These are phyloP conservation scores for Sugiyamaella castrensis DNA, from an alignment of 1,139 yeast genomes.

Conservation along the genomic window DNA sequence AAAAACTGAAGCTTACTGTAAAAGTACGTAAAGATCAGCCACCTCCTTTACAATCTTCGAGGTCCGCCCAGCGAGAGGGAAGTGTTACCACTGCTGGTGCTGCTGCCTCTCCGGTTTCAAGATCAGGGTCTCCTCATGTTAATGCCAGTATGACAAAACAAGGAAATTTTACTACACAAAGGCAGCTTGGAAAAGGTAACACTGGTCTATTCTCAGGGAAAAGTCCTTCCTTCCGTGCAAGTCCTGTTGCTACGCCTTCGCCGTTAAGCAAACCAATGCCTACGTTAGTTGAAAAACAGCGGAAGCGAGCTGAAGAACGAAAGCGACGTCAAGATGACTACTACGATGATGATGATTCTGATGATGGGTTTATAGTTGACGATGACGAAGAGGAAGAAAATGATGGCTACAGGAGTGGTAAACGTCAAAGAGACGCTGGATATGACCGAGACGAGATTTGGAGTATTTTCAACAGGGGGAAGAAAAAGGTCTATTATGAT, in stretches of 20 bases:
- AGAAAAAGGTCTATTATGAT: conserved; percentile 45
- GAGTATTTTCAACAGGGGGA: conserved; percentile 74
- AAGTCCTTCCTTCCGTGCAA: no score
- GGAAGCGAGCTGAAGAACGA: background rate
- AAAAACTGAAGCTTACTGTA: conserved; percentile 37
- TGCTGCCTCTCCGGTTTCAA: background rate
- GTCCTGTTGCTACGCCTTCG: no score
- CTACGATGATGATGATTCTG: conserved; percentile 34
- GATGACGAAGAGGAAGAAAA: conserved; percentile 36
- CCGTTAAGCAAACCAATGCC: conserved; percentile 20
- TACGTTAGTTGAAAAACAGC: conserved; percentile 15
- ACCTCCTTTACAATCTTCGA: background rate
- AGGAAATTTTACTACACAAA: no score
- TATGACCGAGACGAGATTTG: conserved; percentile 85
- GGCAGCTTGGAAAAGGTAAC: no score
- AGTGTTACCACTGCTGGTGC: background rate
- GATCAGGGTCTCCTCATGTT: conserved; percentile 7
- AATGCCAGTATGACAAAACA: background rate
- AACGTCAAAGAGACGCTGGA: conserved; percentile 37
- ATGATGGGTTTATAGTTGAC: conserved; percentile 36
- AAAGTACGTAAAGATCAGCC: conserved; percentile 27
- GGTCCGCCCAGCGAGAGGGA: conserved; percentile 5
- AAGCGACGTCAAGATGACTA: conserved; percentile 8
- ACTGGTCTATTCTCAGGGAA: no score
- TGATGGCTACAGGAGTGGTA: conserved; percentile 16